Conservation (phyloP, 2,329 filamentous ascomycete genomes). For the Emergomyces africanus region DNA sequence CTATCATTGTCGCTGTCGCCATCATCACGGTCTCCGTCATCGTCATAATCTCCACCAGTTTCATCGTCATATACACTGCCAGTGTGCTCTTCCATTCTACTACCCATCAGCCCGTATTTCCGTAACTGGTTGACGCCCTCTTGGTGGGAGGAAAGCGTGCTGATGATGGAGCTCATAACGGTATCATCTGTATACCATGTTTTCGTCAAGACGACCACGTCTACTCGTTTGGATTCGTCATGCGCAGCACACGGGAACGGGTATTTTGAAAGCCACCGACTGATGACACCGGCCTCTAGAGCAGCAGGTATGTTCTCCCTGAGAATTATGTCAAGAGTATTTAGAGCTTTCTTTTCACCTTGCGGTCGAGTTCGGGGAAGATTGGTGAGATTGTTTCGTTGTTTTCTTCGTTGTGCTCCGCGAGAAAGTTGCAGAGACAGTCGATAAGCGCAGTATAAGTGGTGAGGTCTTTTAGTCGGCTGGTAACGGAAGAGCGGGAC, state of each 20-base stretch:
- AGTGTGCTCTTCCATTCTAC: slow-evolving; percentile 23
- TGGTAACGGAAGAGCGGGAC: slow-evolving; percentile 23
- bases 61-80: neutral
- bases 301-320: slow-evolving; percentile 44
- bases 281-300: slow-evolving; percentile 52
- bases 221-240: slow-evolving; percentile 34
- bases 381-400: slow-evolving; percentile 25
- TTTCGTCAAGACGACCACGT: slow-evolving; percentile 30
- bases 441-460: slow-evolving; percentile 29
- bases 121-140: slow-evolving; percentile 31
- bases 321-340: slow-evolving; percentile 50
- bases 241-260: slow-evolving; percentile 49
- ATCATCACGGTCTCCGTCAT: slow-evolving; percentile 30
- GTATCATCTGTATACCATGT: slow-evolving; percentile 31
- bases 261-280: slow-evolving; percentile 62
- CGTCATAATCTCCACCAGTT: slow-evolving; percentile 39
- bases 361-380: slow-evolving; percentile 28
- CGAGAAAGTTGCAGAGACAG: slow-evolving; percentile 30
- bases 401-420: slow-evolving; percentile 25
- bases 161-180: slow-evolving; percentile 33
- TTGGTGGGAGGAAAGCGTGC: slow-evolving; percentile 23
- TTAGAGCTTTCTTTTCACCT: slow-evolving; percentile 31
- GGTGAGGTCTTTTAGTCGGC: slow-evolving; percentile 21
- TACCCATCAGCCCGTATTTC: slow-evolving; percentile 31
- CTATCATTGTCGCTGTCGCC: slow-evolving; percentile 31